Base-by-base conservation (phyloP, 306 rosid genomes). In the Canavalia gladiata region DNA sequence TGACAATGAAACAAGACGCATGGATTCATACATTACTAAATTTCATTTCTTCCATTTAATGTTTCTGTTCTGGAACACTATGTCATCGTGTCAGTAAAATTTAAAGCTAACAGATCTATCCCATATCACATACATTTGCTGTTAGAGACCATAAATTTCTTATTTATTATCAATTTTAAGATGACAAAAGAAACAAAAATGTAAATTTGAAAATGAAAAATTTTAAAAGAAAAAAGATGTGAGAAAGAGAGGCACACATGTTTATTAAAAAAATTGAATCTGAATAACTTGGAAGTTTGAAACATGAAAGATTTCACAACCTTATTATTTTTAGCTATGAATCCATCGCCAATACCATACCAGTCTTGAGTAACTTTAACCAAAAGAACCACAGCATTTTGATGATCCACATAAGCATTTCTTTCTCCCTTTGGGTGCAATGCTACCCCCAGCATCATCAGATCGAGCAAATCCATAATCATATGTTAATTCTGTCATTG, bases 401-500 rank as follows among this genome's bases (percentile, higher is more conserved):
- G 86, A 58, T 34, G 91, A 88, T 77, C 86, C 81, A 49, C 96
- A 89, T 18, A 89, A 82, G 79, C 96, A 91, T 77, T 80, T 88
- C 84, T 85, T 88, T 79, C 76, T 85, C 80, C 89, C 83, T 54
- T 68, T 84, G 77, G 8, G 72, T 31, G 84, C 75, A 57, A 72
- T 81, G 69, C 83, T 62, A 68, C 87, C 81, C 78, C n/a, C 89
- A 6, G 65, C 82, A 49, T 42, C 78, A 63, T 30, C 83, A 43
- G 93, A 58, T 6, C 37, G 18, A 12, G 85, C 13, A 81, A 39
- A 31, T 43, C 96, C 93, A n/a, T 89, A 89, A 72, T 89, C 96
- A 83, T 85, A 91, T 1, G 96, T 89, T 81, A 91, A 84, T 86
- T 91, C 93, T 63, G 84, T 82, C 93, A 91, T 76, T 25, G 92